A percentile compares a stretch with the other conserved stretches of the same genome.
These are phyloP conservation scores for Sarocladium oryzae DNA, from an alignment of 2,329 filamentous ascomycete genomes.

Conservation along the genomic window DNA sequence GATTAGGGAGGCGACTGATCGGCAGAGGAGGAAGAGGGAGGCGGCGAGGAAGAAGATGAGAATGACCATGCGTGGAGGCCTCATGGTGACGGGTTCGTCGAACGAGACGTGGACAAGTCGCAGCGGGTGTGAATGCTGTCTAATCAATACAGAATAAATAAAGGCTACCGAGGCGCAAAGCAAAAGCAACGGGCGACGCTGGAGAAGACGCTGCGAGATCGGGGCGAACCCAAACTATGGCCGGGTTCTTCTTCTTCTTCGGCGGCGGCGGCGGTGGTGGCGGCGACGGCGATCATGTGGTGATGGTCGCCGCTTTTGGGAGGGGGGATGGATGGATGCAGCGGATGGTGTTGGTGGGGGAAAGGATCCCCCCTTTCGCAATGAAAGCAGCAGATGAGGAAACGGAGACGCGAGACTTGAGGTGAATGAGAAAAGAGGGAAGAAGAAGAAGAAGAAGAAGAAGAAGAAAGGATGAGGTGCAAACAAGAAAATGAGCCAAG, in stretches of 20 bases:
- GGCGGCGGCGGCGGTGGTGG: too few relatives aligned
- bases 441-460: background rate
- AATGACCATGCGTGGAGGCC: conserved; percentile 47
- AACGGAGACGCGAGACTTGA: background rate
- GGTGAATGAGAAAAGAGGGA: background rate
- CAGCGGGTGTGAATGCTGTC: background rate
- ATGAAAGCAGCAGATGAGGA: conserved; percentile 6
- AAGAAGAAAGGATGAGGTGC: background rate
- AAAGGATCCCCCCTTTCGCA: conserved; percentile 6
- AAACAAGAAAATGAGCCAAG: background rate
- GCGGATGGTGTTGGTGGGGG: conserved; percentile 1
- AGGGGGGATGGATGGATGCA: background rate
- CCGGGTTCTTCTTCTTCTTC: too few relatives aligned
- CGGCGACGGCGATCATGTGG: conserved; percentile 4
- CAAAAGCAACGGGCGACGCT: background rate
- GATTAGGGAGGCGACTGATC: conserved; percentile 37
- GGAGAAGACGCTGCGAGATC: background rate
- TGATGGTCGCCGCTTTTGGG: background rate
- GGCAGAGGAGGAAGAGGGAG: conserved; percentile 49
- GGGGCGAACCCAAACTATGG: background rate
- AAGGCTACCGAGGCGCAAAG: background rate
- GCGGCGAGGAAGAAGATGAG: conserved; percentile 47
- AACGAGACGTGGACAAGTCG: background rate
- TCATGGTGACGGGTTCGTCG: conserved; percentile 34
- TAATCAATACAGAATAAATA: background rate